Evolutionary conservation across 208 protist species (phyloP).

Genomic region (Paratrypanosoma confusum): DNA sequence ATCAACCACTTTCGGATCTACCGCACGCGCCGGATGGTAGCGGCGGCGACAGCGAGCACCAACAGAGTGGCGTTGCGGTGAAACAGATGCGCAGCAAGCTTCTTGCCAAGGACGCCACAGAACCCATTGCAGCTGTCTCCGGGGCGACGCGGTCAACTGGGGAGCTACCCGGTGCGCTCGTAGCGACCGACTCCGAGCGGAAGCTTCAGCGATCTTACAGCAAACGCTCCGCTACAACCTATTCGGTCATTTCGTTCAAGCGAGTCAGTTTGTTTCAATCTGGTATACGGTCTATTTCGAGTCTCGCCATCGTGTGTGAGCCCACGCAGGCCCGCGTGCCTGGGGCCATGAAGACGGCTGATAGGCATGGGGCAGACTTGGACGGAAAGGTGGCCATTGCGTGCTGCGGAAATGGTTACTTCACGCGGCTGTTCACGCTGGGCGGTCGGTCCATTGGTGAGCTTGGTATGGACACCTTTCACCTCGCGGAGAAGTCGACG

Average conservation of each 20-base stretch:
- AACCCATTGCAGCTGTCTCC: too few relatives aligned
- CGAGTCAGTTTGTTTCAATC: conserved; percentile 15
- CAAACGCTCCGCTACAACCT: too few relatives aligned
- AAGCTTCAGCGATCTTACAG: too few relatives aligned
- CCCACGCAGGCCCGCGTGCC: background rate
- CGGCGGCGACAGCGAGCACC: conserved; percentile 7
- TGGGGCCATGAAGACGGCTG: background rate
- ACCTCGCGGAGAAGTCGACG: conserved; percentile 16
- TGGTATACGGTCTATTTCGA: conserved; percentile 13
- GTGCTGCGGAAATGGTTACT: conserved; percentile 46
- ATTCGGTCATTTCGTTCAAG: conserved; percentile 14
- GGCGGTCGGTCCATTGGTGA: conserved; percentile 58
- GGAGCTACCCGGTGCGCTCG: too few relatives aligned
- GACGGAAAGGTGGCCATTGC: conserved; percentile 20
- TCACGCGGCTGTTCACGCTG: conserved; percentile 56
- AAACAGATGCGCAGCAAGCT: too few relatives aligned
- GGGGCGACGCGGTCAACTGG: too few relatives aligned
- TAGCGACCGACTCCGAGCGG: too few relatives aligned
- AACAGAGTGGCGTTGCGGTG: conserved; percentile 20
- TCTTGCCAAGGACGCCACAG: too few relatives aligned
- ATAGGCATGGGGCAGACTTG: background rate
- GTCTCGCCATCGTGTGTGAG: conserved; percentile 9
- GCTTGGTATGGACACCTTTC: conserved; percentile 58
- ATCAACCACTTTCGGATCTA: too few relatives aligned
- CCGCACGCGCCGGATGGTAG: conserved; percentile 13